Evolutionary conservation across 208 protist genomes (phyloP).

Genomic region (Acanthamoeba culbertsoni): DNA sequence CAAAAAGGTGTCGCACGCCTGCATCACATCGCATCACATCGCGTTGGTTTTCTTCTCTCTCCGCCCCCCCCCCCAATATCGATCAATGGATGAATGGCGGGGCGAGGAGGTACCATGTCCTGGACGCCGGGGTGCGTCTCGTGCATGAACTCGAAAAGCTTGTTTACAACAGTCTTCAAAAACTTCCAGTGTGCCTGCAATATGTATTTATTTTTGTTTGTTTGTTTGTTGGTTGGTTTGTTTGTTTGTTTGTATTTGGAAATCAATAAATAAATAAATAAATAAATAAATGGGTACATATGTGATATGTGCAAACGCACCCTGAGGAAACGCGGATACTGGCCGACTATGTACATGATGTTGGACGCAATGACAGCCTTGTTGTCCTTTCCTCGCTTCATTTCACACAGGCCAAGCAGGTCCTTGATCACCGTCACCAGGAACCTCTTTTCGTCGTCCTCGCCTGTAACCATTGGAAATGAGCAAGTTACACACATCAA

Average conservation of each 20-base stretch:
- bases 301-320: neutral
- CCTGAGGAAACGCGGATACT: constrained; percentile 96
- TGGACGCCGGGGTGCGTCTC: constrained; percentile 98
- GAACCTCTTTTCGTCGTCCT: constrained; percentile 96
- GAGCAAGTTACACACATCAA: neutral
- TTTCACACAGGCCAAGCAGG: constrained; percentile 96
- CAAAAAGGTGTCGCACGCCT: constrained; percentile 98
- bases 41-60: neutral
- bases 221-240: neutral
- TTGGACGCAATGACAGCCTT: constrained; percentile 98
- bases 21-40: neutral
- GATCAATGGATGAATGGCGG: neutral
- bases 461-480: constrained; percentile 60
- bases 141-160: constrained; percentile 99
- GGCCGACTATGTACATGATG: constrained; percentile 99
- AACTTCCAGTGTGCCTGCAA: constrained; percentile 93
- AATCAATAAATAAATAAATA: constrained; percentile 77
- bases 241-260: neutral
- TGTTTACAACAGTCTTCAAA: constrained; percentile 97
- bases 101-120: constrained; percentile 92
- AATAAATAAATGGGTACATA: no score
- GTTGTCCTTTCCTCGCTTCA: constrained; percentile 94
- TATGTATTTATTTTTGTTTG: constrained; percentile 7
- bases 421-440: constrained; percentile 97
- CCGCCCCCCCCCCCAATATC: neutral